Evolutionary conservation across 1,284 basidiomycete genomes (phyloP).

Genomic region (Pseudozyma sp.): DNA sequence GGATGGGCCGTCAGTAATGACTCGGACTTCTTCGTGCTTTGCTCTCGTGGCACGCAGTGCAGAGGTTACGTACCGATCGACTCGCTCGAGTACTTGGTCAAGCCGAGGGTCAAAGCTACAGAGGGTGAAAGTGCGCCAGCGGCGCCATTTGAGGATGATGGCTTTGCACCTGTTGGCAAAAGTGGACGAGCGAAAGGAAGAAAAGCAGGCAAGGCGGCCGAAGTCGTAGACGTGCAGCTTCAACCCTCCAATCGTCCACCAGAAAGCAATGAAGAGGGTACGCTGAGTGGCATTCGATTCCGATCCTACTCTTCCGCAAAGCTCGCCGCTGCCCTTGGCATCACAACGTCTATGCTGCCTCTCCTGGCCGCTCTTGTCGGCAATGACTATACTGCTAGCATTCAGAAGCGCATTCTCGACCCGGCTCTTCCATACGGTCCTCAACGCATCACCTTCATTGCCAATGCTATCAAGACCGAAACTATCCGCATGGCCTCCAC

Average conservation of each 20-base stretch:
- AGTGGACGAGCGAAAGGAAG: slow-evolving; percentile 23
- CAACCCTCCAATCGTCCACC: slow-evolving; percentile 20
- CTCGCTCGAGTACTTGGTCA: slow-evolving; percentile 48
- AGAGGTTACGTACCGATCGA: slow-evolving; percentile 59
- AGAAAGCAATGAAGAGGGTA: slow-evolving; percentile 10
- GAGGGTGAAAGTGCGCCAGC: not conserved
- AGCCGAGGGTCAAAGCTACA: slow-evolving; percentile 11
- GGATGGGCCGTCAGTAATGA: slow-evolving; percentile 60
- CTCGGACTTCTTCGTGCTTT: slow-evolving; percentile 62
- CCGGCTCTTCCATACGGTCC: slow-evolving; percentile 38
- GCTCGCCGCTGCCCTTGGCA: slow-evolving; percentile 49
- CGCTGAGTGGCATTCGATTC: slow-evolving; percentile 33
- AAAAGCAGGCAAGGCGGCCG: slow-evolving; percentile 7
- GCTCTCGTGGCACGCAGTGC: slow-evolving; percentile 45
- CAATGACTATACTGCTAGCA: slow-evolving; percentile 58
- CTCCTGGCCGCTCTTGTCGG: slow-evolving; percentile 57
- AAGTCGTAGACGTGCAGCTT: not conserved
- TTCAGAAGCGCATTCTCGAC: slow-evolving; percentile 51
- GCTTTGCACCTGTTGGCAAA: slow-evolving; percentile 52
- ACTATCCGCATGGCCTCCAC: slow-evolving; percentile 34
- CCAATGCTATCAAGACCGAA: slow-evolving; percentile 47
- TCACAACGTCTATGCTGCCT: slow-evolving; percentile 52
- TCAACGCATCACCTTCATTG: slow-evolving; percentile 44
- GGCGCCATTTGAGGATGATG: slow-evolving; percentile 42
- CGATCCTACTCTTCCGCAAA: slow-evolving; percentile 49